Evolutionary conservation across 805 yeast genomes (phyloP).

Genomic region (Pichia deserticola): DNA sequence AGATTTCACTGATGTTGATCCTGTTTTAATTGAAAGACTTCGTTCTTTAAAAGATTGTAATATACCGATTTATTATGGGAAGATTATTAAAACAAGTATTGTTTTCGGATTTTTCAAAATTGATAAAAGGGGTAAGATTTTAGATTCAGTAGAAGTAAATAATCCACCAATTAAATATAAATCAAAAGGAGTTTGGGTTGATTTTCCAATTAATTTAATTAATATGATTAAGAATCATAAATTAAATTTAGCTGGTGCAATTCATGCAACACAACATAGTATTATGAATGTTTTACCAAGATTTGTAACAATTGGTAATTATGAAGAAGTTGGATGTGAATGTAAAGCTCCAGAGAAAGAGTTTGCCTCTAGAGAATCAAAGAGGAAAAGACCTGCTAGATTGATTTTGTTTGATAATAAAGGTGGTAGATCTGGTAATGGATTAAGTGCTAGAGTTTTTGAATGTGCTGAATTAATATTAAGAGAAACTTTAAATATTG

Average conservation of each 20-base stretch:
- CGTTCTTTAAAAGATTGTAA: constrained; percentile 44
- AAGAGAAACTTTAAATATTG: constrained; percentile 47
- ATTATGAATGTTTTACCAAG: constrained; percentile 72
- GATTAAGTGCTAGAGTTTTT: constrained; percentile 72
- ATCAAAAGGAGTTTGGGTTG: constrained; percentile 89
- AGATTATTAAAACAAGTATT: constrained; percentile 57
- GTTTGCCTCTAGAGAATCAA: constrained; percentile 67
- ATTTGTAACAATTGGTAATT: constrained; percentile 58
- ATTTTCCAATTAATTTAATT: constrained; percentile 63
- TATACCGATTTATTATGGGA: constrained; percentile 69
- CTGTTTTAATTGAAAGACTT: constrained; percentile 59
- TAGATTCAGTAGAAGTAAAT: constrained; percentile 89
- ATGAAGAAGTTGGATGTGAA: constrained; percentile 78
- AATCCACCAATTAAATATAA: constrained; percentile 69
- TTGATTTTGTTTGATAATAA: constrained; percentile 75
- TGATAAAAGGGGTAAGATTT: constrained; percentile 65
- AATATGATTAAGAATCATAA: constrained; percentile 48
- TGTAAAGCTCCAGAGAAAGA: constrained; percentile 98
- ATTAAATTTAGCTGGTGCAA: constrained; percentile 76
- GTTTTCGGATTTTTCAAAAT: constrained; percentile 94
- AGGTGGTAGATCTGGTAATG: constrained; percentile 77
- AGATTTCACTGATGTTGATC: constrained; percentile 91
- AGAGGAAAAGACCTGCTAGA: constrained; percentile 78
- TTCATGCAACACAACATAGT: constrained; percentile 96
- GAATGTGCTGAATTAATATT: constrained; percentile 67